Base-by-base conservation (phyloP, 768 basidiomycete species). In the Crepidotus variabilis region DNA sequence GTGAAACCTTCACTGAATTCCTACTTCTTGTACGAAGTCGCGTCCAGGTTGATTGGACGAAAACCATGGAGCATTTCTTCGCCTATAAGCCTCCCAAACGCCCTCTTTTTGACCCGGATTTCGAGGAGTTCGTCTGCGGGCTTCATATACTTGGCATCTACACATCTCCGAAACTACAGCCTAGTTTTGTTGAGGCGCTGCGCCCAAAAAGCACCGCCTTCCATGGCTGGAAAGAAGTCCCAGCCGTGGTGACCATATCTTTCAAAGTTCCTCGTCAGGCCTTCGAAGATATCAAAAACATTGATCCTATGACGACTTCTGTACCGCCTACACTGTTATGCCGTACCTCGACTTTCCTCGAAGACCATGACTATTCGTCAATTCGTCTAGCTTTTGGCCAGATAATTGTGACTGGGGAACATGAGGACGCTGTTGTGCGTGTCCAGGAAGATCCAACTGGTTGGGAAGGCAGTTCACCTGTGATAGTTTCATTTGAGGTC, bases 1-100 rank as follows among this genome's bases (percentile, higher is more conserved):
- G 84, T 11, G 69, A 69, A 34, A 77, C 73, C 32, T 83, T 85
- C 51, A 81, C 70, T 1, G 59, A 71, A 2, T 65, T 87, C 43
- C 65, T 86, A 10, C 61, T 61, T 14, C 61, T 75, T 11, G 68
- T 82, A 33, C 75, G 73, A 56, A 66, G 65, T 18, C 67, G 70
- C 33, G 64, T 76, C 0, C 43, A 61, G 2, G 65, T 63, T 2
- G 67, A 77, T 47, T 87, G 86, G 86, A 51, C 21, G 0, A 54
- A 65, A 21, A 67, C 72, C 11, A 75, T 87, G 71, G 58, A 62
- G 8, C 57, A 51, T 36, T 73, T 75, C 55, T 56, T 71, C 13
- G 50, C 57, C 16, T 62, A 72, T 10, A 59, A 71, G 7, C 51
- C 54, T 8, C 23, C 45, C 1, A 69, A 69, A 39, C 61, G 43